phyloP scores from a whole-genome alignment of 2,329 filamentous ascomycete species.

The Talaromyces sp. region DNA sequence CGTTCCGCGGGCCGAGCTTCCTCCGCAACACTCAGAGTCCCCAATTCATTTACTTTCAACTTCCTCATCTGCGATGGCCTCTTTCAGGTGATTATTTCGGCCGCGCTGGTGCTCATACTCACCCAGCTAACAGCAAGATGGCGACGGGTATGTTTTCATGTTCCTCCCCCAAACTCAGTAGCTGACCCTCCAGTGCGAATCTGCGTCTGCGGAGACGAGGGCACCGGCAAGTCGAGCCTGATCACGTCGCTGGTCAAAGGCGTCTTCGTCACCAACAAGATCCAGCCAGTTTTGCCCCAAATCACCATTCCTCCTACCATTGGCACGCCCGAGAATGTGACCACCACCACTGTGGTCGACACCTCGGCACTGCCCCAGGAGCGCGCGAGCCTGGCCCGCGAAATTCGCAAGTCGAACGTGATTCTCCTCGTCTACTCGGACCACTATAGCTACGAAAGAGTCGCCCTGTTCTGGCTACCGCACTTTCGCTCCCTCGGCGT shows the following conservation, averaged over 20 bases:
- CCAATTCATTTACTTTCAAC: background rate
- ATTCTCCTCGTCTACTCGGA: constrained; percentile 96
- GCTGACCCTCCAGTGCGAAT: constrained; percentile 61
- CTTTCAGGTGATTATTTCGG: background rate
- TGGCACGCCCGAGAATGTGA: constrained; percentile 92
- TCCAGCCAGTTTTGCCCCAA: constrained; percentile 87
- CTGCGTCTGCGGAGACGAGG: constrained; percentile 94
- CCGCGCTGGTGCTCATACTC: background rate
- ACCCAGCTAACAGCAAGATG: constrained; percentile 4
- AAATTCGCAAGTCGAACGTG: constrained; percentile 94
- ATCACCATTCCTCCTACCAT: constrained; percentile 92
- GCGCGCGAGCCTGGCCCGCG: constrained; percentile 79
- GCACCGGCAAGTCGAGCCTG: constrained; percentile 87
- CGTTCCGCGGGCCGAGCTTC: background rate
- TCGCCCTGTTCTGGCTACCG: constrained; percentile 97
- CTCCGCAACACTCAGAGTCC: background rate
- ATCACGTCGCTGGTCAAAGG: constrained; percentile 96
- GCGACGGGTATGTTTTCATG: constrained; percentile 10
- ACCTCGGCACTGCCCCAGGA: constrained; percentile 94
- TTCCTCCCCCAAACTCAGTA: background rate
- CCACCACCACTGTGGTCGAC: constrained; percentile 87
- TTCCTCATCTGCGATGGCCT: background rate
- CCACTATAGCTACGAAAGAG: constrained; percentile 97
- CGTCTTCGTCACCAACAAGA: constrained; percentile 91
- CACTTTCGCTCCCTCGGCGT: constrained; percentile 97